Base-by-base conservation (phyloP, 176 grass and related monocot species). In the Chrysopogon serrulatus region DNA sequence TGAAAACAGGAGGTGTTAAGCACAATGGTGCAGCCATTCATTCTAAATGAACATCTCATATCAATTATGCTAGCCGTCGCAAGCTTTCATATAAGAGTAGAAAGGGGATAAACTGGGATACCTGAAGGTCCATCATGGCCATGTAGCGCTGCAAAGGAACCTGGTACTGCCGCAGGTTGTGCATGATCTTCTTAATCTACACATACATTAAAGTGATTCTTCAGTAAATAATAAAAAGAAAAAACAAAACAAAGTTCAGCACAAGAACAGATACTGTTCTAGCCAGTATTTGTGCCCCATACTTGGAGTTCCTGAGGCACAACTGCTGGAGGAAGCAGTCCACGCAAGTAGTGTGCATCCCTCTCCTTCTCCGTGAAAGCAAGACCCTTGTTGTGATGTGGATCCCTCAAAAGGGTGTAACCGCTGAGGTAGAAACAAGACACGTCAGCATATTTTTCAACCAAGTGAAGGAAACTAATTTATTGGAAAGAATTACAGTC, bases 91-190 rank as follows among this genome's bases (percentile, higher is more conserved):
- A n/a, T n/a, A n/a, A n/a, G n/a, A n/a, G n/a, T n/a, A n/a, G n/a
- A n/a, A 45, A n/a, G n/a, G n/a, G 34, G 11, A 85, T 64, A 54
- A 74, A 41, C 53, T 42, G 31, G 9, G 12, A 73, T 89, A 93
- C 96, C 91, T 99, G 96, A 83, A 99, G 96, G 70, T 99, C 90
- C 96, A 96, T 96, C 96, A 99, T 99, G 41, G 96, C 91, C 76
- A 94, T 90, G 73, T 96, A 99, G 32, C 91, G 86, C 82, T 99
- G 96, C 60, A 99, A 57, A 8, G 96, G 93, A 60, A 99, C 68
- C 28, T 82, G 90, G 72, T 99, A 99, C 44, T 90, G 91, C 5
- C 93, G 93, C 79, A 99, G 81, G 78, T 85, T 95, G 36, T 94
- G 85, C 93, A 99, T 92, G 23, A 92, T 24, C 78, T 96, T 96